Evolutionary conservation across 2,329 filamentous ascomycete species (phyloP).

Genomic region (Pyrenochaeta sp.): DNA sequence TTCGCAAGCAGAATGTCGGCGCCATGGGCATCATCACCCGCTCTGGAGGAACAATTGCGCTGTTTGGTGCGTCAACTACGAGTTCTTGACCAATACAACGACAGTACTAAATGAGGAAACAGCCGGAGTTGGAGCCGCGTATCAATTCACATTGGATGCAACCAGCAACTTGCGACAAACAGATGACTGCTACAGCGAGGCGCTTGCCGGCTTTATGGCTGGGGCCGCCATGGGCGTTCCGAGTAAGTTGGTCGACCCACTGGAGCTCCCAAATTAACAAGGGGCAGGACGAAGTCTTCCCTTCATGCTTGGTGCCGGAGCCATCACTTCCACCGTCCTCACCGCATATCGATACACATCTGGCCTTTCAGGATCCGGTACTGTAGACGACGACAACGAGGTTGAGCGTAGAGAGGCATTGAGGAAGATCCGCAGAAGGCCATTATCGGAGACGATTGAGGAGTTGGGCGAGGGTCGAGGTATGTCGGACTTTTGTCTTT

Average conservation of each 20-base stretch:
- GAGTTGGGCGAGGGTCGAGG: constrained; percentile 88
- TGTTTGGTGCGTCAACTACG: constrained; percentile 63
- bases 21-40: constrained; percentile 80
- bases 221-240: constrained; percentile 76
- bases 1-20: constrained; percentile 82
- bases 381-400: constrained; percentile 71
- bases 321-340: constrained; percentile 64
- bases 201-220: constrained; percentile 77
- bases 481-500: constrained; percentile 50
- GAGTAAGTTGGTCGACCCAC: too few relatives aligned
- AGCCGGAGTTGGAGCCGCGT: constrained; percentile 78
- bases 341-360: constrained; percentile 73
- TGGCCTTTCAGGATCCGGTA: constrained; percentile 64
- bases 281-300: constrained; percentile 70
- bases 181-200: constrained; percentile 78
- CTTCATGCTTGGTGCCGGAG: constrained; percentile 72
- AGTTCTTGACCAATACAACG: neutral
- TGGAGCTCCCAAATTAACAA: constrained; percentile 31
- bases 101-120: constrained; percentile 39
- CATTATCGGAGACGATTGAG: constrained; percentile 79
- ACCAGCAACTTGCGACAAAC: constrained; percentile 85
- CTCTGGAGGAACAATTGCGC: constrained; percentile 75
- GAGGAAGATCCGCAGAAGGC: constrained; percentile 75
- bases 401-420: constrained; percentile 78
- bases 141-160: constrained; percentile 77